These are phyloP conservation scores for Diaporthe eres DNA, from an alignment of 2,329 filamentous ascomycete genomes.

Conservation along the genomic window DNA sequence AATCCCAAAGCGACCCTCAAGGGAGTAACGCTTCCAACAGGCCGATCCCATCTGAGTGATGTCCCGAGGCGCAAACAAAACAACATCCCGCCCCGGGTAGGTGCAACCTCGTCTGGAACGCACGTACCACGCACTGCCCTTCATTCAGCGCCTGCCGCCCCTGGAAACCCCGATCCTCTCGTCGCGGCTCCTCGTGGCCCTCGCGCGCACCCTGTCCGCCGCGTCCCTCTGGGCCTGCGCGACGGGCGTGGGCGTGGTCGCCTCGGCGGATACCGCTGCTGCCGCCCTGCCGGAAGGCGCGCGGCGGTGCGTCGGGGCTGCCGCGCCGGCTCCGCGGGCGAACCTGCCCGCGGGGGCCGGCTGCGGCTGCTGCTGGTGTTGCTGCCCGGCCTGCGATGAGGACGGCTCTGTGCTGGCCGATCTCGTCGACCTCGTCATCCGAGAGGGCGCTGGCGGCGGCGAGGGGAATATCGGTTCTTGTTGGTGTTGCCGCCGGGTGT, in stretches of 20 bases:
- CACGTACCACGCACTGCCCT: slow-evolving; percentile 16
- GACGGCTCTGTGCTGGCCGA: slow-evolving; percentile 34
- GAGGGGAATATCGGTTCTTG: slow-evolving; percentile 17
- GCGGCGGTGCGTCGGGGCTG: slow-evolving; percentile 20
- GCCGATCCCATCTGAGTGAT: neutral
- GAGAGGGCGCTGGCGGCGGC: slow-evolving; percentile 31
- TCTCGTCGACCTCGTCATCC: slow-evolving; percentile 40
- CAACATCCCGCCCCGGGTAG: neutral
- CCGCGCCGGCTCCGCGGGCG: slow-evolving; percentile 5
- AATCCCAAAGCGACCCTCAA: neutral
- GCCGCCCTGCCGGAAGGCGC: slow-evolving; percentile 18
- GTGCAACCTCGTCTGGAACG: neutral
- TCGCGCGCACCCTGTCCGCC: slow-evolving; percentile 36
- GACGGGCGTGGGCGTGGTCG: slow-evolving; percentile 37
- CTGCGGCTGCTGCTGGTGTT: slow-evolving; percentile 7
- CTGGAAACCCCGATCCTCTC: slow-evolving; percentile 49
- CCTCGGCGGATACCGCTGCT: slow-evolving; percentile 5
- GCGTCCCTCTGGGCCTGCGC: slow-evolving; percentile 32
- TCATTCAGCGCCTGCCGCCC: slow-evolving; percentile 41
- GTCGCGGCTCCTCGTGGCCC: slow-evolving; percentile 49
- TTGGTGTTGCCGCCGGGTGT: slow-evolving; percentile 18
- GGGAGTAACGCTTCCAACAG: neutral
- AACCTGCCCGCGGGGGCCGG: slow-evolving; percentile 11
- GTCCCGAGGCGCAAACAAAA: neutral
- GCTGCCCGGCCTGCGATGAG: neutral